Evolutionary conservation across 169 alveolate genomes (phyloP), one percentile per base, ranked within the genome.

Genomic region (Plasmodium cynomolgi): DNA sequence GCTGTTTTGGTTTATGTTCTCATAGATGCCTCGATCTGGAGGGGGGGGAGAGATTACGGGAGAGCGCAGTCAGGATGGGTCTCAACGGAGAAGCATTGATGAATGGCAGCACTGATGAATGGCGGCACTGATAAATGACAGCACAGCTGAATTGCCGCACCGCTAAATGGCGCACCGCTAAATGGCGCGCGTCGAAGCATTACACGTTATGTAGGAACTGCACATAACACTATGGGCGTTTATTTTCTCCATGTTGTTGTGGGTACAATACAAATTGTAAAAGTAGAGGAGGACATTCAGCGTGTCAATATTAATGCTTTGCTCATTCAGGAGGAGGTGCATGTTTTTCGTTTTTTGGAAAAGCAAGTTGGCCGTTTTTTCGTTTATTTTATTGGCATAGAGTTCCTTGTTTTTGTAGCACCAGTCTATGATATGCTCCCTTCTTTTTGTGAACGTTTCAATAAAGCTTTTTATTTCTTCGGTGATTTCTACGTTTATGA

Each of bases 1-100:
- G 37, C 93, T 86, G 33, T 86, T 79, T 58, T 77, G 4, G 72
- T 86, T 58, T 41, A 86, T 79, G 34, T 86, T 86, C 75, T 86
- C 93, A n/a, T 86, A 86, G 56, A 86, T 86, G 6, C 93, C 93
- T 23, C 93, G 47, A 81, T 86, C 93, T 86, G 44, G 6, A 86
- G 68, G 81, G 44, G 13, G 74, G 7, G 8, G 54, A 47, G 72
- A 84, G 0, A 33, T 44, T 44, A 13, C 56, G 56, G 11, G 15
- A 41, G 7, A 44, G 8, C 13, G n/a, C 56, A 13, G n/a, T 13
- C n/a, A 44, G 56, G 17, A 13, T 9, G 56, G n/a, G n/a, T n/a
- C n/a, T n/a, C n/a, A n/a, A n/a, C n/a, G n/a, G n/a, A n/a, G n/a
- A n/a, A n/a, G n/a, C n/a, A n/a, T n/a, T n/a, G n/a, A n/a, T n/a